A percentile compares a stretch with the other conserved stretches of the same genome.
These are phyloP conservation scores for Toxicodendron radicans DNA, from an alignment of 345 rosid species.

Conservation along the genomic window DNA sequence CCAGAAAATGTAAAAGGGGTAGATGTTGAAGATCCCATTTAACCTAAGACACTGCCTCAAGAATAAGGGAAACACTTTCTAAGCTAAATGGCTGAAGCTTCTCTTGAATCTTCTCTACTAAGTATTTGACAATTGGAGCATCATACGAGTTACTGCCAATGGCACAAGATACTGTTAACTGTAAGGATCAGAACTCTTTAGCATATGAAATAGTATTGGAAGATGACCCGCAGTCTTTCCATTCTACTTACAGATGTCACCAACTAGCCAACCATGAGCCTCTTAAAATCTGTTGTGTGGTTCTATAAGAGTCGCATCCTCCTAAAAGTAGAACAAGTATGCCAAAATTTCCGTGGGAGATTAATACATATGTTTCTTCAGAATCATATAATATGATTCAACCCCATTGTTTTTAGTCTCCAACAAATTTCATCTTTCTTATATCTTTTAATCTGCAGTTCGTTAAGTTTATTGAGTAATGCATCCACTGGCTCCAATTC, in stretches of 20 bases:
- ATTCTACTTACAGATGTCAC: conserved; percentile 5
- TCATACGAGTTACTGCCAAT: background rate
- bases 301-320: background rate
- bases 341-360: background rate
- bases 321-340: background rate
- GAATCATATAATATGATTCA: background rate
- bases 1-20: background rate
- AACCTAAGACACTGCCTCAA: background rate
- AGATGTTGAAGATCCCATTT: background rate
- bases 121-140: background rate
- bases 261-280: background rate
- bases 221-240: background rate
- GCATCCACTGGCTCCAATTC: background rate
- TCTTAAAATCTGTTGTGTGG: background rate
- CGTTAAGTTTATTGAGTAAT: background rate
- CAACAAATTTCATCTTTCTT: background rate
- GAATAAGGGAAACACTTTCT: background rate
- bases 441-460: background rate
- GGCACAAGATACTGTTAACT: background rate
- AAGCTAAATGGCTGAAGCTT: background rate
- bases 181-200: background rate
- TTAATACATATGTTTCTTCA: background rate
- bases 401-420: background rate
- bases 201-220: background rate
- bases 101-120: background rate